These are phyloP conservation scores for Acacia melanoxylon DNA, from an alignment of 306 rosid species.

Conservation along the genomic window DNA sequence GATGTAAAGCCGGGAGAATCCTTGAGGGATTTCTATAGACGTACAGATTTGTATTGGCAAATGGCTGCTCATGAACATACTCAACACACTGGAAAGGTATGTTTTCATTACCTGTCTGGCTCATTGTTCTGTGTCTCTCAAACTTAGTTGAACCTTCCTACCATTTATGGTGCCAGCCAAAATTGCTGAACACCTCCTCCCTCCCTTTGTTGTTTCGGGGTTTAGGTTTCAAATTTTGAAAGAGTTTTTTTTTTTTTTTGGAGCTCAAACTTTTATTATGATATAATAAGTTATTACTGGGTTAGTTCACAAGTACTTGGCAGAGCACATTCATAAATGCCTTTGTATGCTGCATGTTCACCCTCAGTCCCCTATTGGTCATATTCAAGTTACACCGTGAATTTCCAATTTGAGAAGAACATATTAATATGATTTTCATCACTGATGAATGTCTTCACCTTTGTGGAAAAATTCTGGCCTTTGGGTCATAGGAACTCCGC, in stretches of 20 bases:
- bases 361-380: neutral
- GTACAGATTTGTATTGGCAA: constrained; percentile 98
- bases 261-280: neutral
- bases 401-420: neutral
- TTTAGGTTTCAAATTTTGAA: neutral
- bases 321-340: neutral
- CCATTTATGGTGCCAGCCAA: neutral
- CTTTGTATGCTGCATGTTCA: neutral
- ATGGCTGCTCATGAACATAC: constrained; percentile 99
- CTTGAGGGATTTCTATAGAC: constrained; percentile 82
- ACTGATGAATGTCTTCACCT: constrained; percentile 13
- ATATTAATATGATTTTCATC: neutral
- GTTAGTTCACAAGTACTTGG: neutral
- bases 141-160: constrained; percentile 1
- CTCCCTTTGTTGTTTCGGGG: neutral
- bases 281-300: neutral
- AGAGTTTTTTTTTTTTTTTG: neutral
- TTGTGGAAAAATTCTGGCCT: constrained; percentile 26
- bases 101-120: constrained; percentile 9
- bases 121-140: constrained; percentile 3
- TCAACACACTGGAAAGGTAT: constrained; percentile 95
- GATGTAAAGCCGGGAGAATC: constrained; percentile 77
- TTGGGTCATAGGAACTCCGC: constrained; percentile 78
- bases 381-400: neutral
- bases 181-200: neutral